Evolutionary conservation across 345 rosid genomes (phyloP), one percentile per base, ranked within the genome.

Genomic region (Citrus maxima): DNA sequence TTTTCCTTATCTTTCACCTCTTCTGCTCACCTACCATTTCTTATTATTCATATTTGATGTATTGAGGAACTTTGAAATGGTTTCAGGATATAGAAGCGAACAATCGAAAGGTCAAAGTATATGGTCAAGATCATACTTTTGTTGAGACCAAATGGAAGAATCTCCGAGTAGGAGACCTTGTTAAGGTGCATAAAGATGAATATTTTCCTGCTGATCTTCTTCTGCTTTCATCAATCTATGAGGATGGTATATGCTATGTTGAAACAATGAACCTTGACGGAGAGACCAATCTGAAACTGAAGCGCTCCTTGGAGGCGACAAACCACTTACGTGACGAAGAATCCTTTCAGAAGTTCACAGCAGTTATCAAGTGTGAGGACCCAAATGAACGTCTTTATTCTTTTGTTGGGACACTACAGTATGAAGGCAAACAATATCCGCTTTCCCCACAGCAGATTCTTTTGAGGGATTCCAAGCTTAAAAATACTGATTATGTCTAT

Each of bases 211-310:
- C 99, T 65, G 98, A 95, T 84, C 82, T 95, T 84, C 89, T 93
- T 81, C 85, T 95, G 56, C 88, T 95, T 64, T 95, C 99, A 6
- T 95, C 98, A 59, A 89, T 83, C 85, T 80, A 86, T 38, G 97
- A 82, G 32, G 98, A 95, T 80, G 98, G 94, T 30, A 78, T 92
- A 72, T 93, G 98, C 77, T 95, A 95, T 79, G 98, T 93, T 28
- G 99, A 95, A 67, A 93, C 99, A 18, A 89, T 86, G 98, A 93
- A 93, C 77, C 97, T 95, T 55, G 99, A 95, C 76, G 99, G 99
- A 6, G 99, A 95, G 87, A 95, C 95, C 34, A 92, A 92, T 70
- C 67, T 95, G 84, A 95, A 95, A 81, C 74, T 93, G 82, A 95
- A 92, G 82, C 95, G 90, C 30, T 86, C 95, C 2, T 82, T 93